These are phyloP conservation scores for Stagonosporopsis rhizophila DNA, from an alignment of 2,329 filamentous ascomycete genomes.

Conservation along the genomic window DNA sequence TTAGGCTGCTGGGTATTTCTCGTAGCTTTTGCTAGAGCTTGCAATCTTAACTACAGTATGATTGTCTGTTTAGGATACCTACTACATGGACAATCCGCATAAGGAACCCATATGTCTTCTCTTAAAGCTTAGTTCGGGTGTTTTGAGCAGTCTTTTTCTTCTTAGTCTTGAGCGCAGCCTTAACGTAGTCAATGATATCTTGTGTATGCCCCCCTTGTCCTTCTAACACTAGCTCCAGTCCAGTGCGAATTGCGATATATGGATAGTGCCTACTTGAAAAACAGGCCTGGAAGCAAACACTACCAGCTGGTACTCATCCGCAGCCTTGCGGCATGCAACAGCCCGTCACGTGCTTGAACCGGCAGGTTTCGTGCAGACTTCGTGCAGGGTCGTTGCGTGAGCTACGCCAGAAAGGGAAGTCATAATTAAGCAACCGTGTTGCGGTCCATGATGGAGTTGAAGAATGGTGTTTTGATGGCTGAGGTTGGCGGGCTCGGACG, in stretches of 20 bases:
- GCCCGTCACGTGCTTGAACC: not conserved
- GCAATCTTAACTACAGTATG: slow-evolving; percentile 37
- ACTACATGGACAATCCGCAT: slow-evolving; percentile 45
- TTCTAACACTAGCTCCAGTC: slow-evolving; percentile 47
- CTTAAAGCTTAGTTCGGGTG: slow-evolving; percentile 42
- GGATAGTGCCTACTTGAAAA: slow-evolving; percentile 54
- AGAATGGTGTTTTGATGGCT: too few species aligned
- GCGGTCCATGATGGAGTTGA: not conserved
- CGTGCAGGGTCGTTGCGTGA: not conserved
- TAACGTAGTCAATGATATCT: slow-evolving; percentile 45
- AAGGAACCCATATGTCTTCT: slow-evolving; percentile 54
- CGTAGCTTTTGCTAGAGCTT: slow-evolving; percentile 43
- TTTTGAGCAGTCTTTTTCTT: slow-evolving; percentile 22
- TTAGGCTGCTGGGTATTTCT: slow-evolving; percentile 30
- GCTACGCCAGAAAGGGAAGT: not conserved
- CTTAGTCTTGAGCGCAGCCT: slow-evolving; percentile 31
- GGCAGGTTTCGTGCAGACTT: not conserved
- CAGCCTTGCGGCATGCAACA: not conserved
- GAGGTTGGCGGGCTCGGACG: too few species aligned
- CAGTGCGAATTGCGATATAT: slow-evolving; percentile 42
- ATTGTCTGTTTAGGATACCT: slow-evolving; percentile 56
- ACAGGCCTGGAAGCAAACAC: slow-evolving; percentile 1
- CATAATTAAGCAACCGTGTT: not conserved
- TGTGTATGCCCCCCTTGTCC: slow-evolving; percentile 44
- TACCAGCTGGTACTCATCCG: not conserved